A percentile compares a stretch with the other conserved stretches of the same genome.
Evolutionary conservation across 768 basidiomycete genomes (phyloP).

Genomic region (Tephrocybe rancida): DNA sequence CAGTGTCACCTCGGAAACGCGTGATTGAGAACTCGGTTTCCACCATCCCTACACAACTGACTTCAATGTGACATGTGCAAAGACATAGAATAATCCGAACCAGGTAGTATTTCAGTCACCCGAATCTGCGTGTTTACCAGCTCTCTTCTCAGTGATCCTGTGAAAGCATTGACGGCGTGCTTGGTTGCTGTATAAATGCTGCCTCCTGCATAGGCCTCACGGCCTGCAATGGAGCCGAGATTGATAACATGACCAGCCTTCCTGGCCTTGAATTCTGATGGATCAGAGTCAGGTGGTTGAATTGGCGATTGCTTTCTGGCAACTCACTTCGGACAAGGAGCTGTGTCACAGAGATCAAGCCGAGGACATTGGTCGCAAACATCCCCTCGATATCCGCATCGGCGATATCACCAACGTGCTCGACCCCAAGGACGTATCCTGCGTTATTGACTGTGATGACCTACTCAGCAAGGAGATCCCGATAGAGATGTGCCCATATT

Average conservation of each 20-base stretch:
- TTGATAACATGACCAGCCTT: constrained; percentile 91
- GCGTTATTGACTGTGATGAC: constrained; percentile 60
- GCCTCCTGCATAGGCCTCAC: constrained; percentile 88
- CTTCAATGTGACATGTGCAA: constrained; percentile 6
- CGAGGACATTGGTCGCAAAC: constrained; percentile 83
- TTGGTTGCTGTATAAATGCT: constrained; percentile 94
- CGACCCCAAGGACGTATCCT: constrained; percentile 88
- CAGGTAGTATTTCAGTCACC: constrained; percentile 94
- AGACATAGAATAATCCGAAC: constrained; percentile 37
- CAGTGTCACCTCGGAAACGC: constrained; percentile 84
- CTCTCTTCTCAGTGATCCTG: constrained; percentile 78
- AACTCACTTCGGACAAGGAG: constrained; percentile 60
- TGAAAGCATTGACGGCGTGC: constrained; percentile 85
- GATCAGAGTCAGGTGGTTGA: neutral
- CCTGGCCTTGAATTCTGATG: constrained; percentile 75
- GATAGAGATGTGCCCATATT: constrained; percentile 18
- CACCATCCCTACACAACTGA: constrained; percentile 61
- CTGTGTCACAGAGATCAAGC: constrained; percentile 84
- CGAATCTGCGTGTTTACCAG: constrained; percentile 92
- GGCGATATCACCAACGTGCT: constrained; percentile 81
- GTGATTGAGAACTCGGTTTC: constrained; percentile 93
- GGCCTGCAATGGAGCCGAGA: constrained; percentile 90
- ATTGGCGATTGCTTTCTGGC: neutral
- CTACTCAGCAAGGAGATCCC: constrained; percentile 1
- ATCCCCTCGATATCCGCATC: constrained; percentile 81